A percentile compares a stretch with the other conserved stretches of the same genome.
These are phyloP conservation scores for Lactarius evosmus DNA, from an alignment of 768 basidiomycete genomes.

Conservation along the genomic window DNA sequence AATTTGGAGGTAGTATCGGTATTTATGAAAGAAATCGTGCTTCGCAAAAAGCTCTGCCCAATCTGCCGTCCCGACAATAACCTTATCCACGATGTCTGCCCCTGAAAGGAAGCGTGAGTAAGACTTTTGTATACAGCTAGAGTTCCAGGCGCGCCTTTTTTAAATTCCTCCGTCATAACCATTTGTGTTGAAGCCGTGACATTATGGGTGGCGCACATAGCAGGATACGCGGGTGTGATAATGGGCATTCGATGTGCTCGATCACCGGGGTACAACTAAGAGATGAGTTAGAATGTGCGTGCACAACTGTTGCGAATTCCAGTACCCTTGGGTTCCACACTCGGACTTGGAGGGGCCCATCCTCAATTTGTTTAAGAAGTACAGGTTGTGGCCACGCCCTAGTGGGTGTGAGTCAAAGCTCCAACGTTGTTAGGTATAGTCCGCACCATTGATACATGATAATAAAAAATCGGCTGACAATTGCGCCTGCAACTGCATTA, in stretches of 20 bases:
- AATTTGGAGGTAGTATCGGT: constrained; percentile 94
- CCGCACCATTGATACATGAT: constrained; percentile 96
- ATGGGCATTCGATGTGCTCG: constrained; percentile 98
- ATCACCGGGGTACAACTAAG: constrained; percentile 84
- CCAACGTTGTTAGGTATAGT: background rate
- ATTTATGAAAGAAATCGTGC: constrained; percentile 97
- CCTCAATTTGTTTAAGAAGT: constrained; percentile 94
- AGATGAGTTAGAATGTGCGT: constrained; percentile 3
- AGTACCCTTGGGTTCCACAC: constrained; percentile 96
- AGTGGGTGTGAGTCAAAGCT: constrained; percentile 13
- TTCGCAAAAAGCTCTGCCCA: constrained; percentile 96
- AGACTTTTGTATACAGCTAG: background rate
- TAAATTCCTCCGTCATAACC: constrained; percentile 95
- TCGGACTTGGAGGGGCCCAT: constrained; percentile 86
- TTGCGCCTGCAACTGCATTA: constrained; percentile 88
- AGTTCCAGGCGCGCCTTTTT: constrained; percentile 57
- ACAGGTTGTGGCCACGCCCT: constrained; percentile 99
- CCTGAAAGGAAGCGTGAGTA: constrained; percentile 47
- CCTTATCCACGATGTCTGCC: constrained; percentile 89
- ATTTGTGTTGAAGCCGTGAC: constrained; percentile 93
- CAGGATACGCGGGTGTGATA: constrained; percentile 97
- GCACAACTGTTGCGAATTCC: background rate
- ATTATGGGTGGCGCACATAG: constrained; percentile 99
- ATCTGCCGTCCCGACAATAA: constrained; percentile 74
- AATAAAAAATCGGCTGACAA: constrained; percentile 97